Conservation (phyloP, 2,329 filamentous ascomycete species). For the Penicillium vulpinum region DNA sequence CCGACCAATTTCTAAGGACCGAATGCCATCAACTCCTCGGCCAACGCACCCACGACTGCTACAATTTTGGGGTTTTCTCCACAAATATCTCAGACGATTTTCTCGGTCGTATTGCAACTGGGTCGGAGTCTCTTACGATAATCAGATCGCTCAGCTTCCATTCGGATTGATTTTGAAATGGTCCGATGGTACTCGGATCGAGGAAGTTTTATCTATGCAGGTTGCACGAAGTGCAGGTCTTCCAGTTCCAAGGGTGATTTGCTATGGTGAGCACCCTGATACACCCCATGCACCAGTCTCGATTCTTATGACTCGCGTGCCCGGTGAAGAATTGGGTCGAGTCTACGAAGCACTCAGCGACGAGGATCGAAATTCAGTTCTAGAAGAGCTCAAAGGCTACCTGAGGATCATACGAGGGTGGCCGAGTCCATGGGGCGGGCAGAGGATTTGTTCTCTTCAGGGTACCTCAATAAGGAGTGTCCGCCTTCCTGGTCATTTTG, state of each 20-base stretch:
- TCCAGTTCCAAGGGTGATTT: slow-evolving; percentile 35
- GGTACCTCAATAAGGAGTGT: slow-evolving; percentile 31
- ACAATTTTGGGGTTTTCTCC: slow-evolving; percentile 33
- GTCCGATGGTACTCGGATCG: slow-evolving; percentile 37
- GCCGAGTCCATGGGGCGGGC: slow-evolving; percentile 26
- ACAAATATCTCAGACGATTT: slow-evolving; percentile 29
- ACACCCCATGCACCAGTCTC: slow-evolving; percentile 35
- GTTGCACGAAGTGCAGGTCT: slow-evolving; percentile 32
- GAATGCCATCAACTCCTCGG: slow-evolving; percentile 27
- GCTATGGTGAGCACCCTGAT: slow-evolving; percentile 36
- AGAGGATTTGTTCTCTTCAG: slow-evolving; percentile 32
- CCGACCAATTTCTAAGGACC: slow-evolving; percentile 5
- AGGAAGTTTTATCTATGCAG: slow-evolving; percentile 38
- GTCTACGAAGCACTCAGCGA: slow-evolving; percentile 30
- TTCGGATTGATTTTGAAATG: slow-evolving; percentile 43
- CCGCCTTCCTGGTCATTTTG: slow-evolving; percentile 27
- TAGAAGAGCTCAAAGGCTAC: slow-evolving; percentile 33
- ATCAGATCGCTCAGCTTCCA: slow-evolving; percentile 37
- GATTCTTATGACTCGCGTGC: slow-evolving; percentile 42
- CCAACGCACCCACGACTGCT: slow-evolving; percentile 12
- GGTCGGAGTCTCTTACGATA: slow-evolving; percentile 30
- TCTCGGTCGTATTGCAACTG: slow-evolving; percentile 34
- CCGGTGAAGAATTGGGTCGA: slow-evolving; percentile 36
- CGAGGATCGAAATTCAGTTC: slow-evolving; percentile 29
- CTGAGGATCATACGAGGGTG: slow-evolving; percentile 35